These are phyloP conservation scores for Berkeleyomyces rouxiae DNA, from an alignment of 2,329 filamentous ascomycete species.

Conservation along the genomic window DNA sequence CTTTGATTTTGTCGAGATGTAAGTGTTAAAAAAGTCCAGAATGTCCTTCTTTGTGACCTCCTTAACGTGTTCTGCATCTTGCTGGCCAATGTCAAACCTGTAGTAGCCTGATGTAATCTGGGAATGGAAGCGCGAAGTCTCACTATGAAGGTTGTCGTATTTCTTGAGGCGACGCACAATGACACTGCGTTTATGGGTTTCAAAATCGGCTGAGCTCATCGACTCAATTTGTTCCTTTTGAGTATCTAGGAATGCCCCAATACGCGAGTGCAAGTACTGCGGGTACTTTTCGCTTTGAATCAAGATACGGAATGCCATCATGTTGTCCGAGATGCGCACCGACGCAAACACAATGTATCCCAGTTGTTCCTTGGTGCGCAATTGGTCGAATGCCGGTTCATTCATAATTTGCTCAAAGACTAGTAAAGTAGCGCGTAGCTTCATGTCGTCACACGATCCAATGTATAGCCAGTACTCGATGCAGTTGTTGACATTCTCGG, in stretches of 20 bases:
- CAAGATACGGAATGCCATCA: slow-evolving; percentile 71
- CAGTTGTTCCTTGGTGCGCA: slow-evolving; percentile 92
- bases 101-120: slow-evolving; percentile 77
- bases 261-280: slow-evolving; percentile 69
- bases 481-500: slow-evolving; percentile 76
- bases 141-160: slow-evolving; percentile 76
- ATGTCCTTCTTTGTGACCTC: slow-evolving; percentile 64
- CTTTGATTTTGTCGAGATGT: slow-evolving; percentile 58
- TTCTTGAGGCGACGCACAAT: slow-evolving; percentile 80
- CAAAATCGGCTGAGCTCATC: slow-evolving; percentile 74
- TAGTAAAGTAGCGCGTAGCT: slow-evolving; percentile 56
- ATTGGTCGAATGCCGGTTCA: slow-evolving; percentile 84
- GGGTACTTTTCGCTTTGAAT: slow-evolving; percentile 84
- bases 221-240: slow-evolving; percentile 50
- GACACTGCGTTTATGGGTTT: slow-evolving; percentile 77
- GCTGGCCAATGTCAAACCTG: slow-evolving; percentile 68
- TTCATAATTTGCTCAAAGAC: slow-evolving; percentile 81
- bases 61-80: slow-evolving; percentile 61
- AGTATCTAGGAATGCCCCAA: slow-evolving; percentile 63
- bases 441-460: slow-evolving; percentile 51
- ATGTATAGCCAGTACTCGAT: slow-evolving; percentile 64
- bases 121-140: slow-evolving; percentile 57
- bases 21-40: slow-evolving; percentile 58
- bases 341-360: slow-evolving; percentile 93
- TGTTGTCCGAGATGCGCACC: slow-evolving; percentile 52